phyloP scores from a whole-genome alignment of 2,329 filamentous ascomycete species.

The Aspergillus sp. region DNA sequence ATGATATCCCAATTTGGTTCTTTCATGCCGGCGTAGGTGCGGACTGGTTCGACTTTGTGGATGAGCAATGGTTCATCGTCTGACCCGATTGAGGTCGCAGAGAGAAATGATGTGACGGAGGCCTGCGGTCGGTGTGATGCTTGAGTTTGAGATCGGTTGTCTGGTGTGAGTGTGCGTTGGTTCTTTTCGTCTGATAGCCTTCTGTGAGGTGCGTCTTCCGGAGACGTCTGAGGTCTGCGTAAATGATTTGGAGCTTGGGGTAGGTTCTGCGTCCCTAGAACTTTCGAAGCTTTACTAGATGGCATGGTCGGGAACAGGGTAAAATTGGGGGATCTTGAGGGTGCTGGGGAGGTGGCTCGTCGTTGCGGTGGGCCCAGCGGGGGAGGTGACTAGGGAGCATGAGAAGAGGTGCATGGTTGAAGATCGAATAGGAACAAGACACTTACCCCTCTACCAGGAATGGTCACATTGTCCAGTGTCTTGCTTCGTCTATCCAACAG shows the following conservation, averaged over 20 bases:
- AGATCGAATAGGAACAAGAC: not conserved
- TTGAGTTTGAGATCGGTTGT: conserved; percentile 3
- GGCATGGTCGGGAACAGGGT: conserved; percentile 39
- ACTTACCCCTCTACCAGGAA: conserved; percentile 47
- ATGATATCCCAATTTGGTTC: conserved; percentile 27
- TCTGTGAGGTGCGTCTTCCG: conserved; percentile 14
- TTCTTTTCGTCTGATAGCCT: conserved; percentile 17
- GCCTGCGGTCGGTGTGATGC: conserved; percentile 15
- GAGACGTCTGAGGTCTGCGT: conserved; percentile 22
- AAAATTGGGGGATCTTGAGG: conserved; percentile 37
- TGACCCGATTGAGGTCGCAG: conserved; percentile 14
- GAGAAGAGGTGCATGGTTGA: not conserved
- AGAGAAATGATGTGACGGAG: conserved; percentile 21
- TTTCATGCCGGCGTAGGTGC: conserved; percentile 16
- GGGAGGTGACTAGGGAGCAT: conserved; percentile 2
- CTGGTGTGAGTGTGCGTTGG: conserved; percentile 9
- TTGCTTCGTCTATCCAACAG: conserved; percentile 38
- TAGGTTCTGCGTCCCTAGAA: conserved; percentile 32
- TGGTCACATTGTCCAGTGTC: conserved; percentile 52
- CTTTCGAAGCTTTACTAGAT: conserved; percentile 29
- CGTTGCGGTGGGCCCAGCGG: conserved; percentile 25
- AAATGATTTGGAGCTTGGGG: conserved; percentile 27
- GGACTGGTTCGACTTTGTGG: conserved; percentile 16
- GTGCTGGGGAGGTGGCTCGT: conserved; percentile 38
- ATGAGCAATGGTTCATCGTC: conserved; percentile 18